A percentile compares a stretch with the other conserved stretches of the same genome.
phyloP scores from a whole-genome alignment of 2,329 filamentous ascomycete species.

The Hymenoscyphus occultus region DNA sequence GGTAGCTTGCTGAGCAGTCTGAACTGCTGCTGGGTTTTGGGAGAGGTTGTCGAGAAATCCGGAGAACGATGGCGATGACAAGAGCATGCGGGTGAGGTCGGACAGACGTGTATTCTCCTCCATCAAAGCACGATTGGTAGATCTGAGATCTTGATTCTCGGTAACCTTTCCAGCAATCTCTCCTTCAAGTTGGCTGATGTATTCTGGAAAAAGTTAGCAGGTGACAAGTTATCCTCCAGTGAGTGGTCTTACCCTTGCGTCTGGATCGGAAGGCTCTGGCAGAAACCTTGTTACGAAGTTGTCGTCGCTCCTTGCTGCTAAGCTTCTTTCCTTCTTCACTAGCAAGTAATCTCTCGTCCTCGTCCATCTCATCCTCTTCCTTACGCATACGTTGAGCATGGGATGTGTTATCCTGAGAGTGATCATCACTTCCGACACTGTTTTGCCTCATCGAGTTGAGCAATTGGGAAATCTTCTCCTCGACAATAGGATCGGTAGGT shows the following conservation, averaged over 20 bases:
- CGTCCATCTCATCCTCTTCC: constrained; percentile 98
- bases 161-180: constrained; percentile 82
- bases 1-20: constrained; percentile 32
- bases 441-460: constrained; percentile 80
- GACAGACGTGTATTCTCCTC: constrained; percentile 83
- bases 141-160: constrained; percentile 76
- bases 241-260: constrained; percentile 77
- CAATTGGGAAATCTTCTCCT: constrained; percentile 91
- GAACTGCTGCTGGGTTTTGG: constrained; percentile 50
- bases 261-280: constrained; percentile 96
- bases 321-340: constrained; percentile 99
- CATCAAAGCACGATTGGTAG: constrained; percentile 75
- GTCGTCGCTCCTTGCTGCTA: constrained; percentile 94
- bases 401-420: constrained; percentile 46
- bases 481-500: constrained; percentile 65
- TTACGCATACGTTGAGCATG: constrained; percentile 77
- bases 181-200: constrained; percentile 89
- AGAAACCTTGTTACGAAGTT: constrained; percentile 98
- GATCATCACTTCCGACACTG: constrained; percentile 57
- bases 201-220: constrained; percentile 70
- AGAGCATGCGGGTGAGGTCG: constrained; percentile 76
- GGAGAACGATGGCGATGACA: constrained; percentile 78
- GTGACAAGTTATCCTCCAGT: constrained; percentile 8
- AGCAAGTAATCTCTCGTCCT: constrained; percentile 89
- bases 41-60: constrained; percentile 73